phyloP scores from a whole-genome alignment of 1,139 yeast genomes.

The Entelexis paramagnoliae region DNA sequence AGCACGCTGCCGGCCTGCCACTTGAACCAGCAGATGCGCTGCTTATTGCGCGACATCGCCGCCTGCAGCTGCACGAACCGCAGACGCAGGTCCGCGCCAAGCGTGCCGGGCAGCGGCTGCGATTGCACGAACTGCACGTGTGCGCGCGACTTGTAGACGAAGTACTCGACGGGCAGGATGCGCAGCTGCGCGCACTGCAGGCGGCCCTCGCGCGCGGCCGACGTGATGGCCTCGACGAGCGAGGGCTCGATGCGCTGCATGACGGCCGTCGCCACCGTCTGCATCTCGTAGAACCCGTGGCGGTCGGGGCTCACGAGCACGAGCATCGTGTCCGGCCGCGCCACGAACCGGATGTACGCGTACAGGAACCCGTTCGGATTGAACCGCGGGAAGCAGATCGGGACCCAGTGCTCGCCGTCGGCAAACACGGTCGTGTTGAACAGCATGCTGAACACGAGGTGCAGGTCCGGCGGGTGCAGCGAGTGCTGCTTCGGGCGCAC shows the following conservation, averaged over 20 bases:
- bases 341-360: slow-evolving; percentile 58
- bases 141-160: slow-evolving; percentile 60
- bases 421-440: slow-evolving; percentile 44
- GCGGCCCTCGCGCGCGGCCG: slow-evolving; percentile 36
- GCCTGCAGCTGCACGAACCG: slow-evolving; percentile 39
- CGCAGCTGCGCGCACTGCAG: slow-evolving; percentile 44
- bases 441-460: slow-evolving; percentile 51
- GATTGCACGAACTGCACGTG: slow-evolving; percentile 53
- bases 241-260: slow-evolving; percentile 31
- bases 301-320: slow-evolving; percentile 74
- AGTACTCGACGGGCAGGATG: slow-evolving; percentile 58
- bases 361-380: slow-evolving; percentile 80
- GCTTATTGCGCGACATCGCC: slow-evolving; percentile 27
- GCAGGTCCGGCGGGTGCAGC: slow-evolving; percentile 59
- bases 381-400: slow-evolving; percentile 84
- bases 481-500: slow-evolving; percentile 55
- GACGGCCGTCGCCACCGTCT: slow-evolving; percentile 47
- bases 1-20: slow-evolving; percentile 39
- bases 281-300: slow-evolving; percentile 68
- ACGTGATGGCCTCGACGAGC: slow-evolving; percentile 33
- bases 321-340: slow-evolving; percentile 31
- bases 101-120: not conserved
- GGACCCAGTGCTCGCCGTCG: slow-evolving; percentile 75
- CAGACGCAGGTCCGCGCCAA: slow-evolving; percentile 14
- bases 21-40: slow-evolving; percentile 30